Conservation (phyloP, 495 filamentous ascomycete species). For the Podospora appendiculata region DNA sequence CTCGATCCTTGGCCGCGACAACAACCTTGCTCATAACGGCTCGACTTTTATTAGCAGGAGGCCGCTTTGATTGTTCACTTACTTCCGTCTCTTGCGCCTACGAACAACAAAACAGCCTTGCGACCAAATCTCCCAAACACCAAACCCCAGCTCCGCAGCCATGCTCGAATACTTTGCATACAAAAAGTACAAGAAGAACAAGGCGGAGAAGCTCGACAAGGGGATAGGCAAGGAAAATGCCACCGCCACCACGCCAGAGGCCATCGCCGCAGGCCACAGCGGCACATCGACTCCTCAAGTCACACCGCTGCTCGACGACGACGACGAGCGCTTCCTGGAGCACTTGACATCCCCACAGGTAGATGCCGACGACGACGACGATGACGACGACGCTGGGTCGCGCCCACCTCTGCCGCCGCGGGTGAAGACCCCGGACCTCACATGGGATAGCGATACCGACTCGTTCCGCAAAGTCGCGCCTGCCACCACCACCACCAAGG, state of each 20-base stretch:
- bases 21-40: no score
- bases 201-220: slow-evolving; percentile 26
- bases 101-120: no score
- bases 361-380: slow-evolving; percentile 1
- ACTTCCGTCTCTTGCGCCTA: no score
- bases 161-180: slow-evolving; percentile 38
- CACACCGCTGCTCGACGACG: slow-evolving; percentile 29
- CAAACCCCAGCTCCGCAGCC: slow-evolving; percentile 1
- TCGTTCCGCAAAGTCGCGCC: slow-evolving; percentile 14
- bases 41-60: no score
- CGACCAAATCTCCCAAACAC: not conserved
- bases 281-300: not conserved
- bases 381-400: slow-evolving; percentile 23
- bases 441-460: slow-evolving; percentile 31
- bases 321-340: slow-evolving; percentile 38
- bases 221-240: slow-evolving; percentile 24
- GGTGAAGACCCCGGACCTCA: slow-evolving; percentile 35
- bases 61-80: no score
- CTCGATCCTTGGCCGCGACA: no score
- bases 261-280: not conserved
- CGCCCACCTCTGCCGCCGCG: slow-evolving; percentile 34
- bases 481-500: not conserved
- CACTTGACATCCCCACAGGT: slow-evolving; percentile 23
- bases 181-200: slow-evolving; percentile 39
- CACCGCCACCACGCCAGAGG: slow-evolving; percentile 1